Conservation (phyloP, 2,329 filamentous ascomycete species). For the Aureobasidium sp. region DNA sequence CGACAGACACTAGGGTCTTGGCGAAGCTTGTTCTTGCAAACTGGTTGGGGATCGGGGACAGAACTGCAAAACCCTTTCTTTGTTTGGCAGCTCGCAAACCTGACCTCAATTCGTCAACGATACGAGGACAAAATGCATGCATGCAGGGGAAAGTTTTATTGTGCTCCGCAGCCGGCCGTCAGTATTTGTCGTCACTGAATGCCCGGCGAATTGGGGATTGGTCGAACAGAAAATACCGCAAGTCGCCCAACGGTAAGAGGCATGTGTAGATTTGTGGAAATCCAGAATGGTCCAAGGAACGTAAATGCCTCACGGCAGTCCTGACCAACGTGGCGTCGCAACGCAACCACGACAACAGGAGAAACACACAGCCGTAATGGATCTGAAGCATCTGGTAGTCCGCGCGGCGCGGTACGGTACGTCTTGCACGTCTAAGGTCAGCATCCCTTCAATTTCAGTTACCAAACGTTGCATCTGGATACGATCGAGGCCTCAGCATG, state of each 20-base stretch:
- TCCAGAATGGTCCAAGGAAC: conserved; percentile 4
- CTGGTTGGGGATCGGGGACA: conserved; percentile 4
- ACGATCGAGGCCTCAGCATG: background rate
- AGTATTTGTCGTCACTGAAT: background rate
- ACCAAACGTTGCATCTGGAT: conserved; percentile 1
- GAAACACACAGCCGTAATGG: background rate
- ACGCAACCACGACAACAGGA: conserved; percentile 4
- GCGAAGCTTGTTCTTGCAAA: conserved; percentile 1
- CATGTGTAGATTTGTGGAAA: conserved; percentile 7
- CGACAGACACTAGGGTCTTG: background rate
- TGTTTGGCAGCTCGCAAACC: background rate
- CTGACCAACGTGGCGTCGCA: conserved; percentile 1
- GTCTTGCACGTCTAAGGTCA: conserved; percentile 4
- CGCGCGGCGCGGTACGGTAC: conserved; percentile 4
- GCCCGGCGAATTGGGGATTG: conserved; percentile 9
- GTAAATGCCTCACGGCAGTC: conserved; percentile 7
- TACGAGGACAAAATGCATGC: background rate
- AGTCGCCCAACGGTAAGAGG: conserved; percentile 4
- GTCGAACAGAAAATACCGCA: conserved; percentile 10
- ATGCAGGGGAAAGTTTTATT: conserved; percentile 6
- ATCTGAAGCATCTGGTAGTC: conserved; percentile 3
- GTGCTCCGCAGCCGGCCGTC: background rate
- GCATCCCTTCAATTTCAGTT: background rate
- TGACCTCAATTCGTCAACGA: background rate
- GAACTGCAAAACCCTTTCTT: background rate